Evolutionary conservation across 768 basidiomycete species (phyloP).

Genomic region (Boletus rubescentipes): DNA sequence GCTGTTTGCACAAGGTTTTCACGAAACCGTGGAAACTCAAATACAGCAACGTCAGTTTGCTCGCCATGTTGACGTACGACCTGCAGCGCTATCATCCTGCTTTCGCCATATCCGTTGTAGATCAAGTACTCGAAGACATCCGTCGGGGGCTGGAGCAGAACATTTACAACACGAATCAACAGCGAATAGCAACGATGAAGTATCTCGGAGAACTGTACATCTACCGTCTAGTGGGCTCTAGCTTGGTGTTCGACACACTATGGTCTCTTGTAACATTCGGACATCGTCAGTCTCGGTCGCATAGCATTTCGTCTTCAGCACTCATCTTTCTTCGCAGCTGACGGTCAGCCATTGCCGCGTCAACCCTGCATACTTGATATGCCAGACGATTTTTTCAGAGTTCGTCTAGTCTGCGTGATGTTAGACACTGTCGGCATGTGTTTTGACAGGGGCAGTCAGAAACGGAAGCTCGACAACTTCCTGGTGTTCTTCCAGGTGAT

Average conservation of each 20-base stretch:
- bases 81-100: constrained; percentile 90
- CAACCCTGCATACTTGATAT: constrained; percentile 77
- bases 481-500: constrained; percentile 89
- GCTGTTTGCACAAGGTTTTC: constrained; percentile 81
- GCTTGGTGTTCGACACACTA: constrained; percentile 88
- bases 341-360: constrained; percentile 83
- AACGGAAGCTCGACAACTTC: constrained; percentile 91
- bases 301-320: neutral
- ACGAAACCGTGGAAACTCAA: constrained; percentile 99
- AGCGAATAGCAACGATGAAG: constrained; percentile 87
- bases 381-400: constrained; percentile 94
- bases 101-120: constrained; percentile 85
- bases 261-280: constrained; percentile 97
- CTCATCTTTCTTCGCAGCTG: constrained; percentile 51
- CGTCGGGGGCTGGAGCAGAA: constrained; percentile 91
- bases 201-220: constrained; percentile 98
- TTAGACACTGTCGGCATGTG: constrained; percentile 97
- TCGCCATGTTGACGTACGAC: constrained; percentile 95
- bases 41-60: constrained; percentile 80
- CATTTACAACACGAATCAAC: constrained; percentile 92
- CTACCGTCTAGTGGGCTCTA: constrained; percentile 86
- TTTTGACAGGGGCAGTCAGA: constrained; percentile 91
- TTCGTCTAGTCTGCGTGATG: constrained; percentile 87
- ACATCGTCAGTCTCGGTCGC: constrained; percentile 65
- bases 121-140: constrained; percentile 93